Evolutionary conservation across 2,329 filamentous ascomycete species (phyloP).

Genomic region (Cytospora piceicola): DNA sequence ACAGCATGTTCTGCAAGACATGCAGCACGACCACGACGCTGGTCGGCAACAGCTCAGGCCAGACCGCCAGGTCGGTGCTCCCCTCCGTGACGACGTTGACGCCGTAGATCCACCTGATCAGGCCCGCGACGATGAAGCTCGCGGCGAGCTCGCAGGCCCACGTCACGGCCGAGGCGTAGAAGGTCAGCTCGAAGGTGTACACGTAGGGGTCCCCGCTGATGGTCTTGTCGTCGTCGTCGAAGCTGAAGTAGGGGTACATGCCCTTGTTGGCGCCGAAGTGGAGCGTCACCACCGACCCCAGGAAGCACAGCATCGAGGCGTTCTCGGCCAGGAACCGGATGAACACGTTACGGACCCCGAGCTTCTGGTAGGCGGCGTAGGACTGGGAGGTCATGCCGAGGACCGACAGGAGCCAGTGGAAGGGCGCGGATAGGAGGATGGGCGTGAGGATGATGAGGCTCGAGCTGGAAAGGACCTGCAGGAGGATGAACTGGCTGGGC

Average conservation of each 20-base stretch:
- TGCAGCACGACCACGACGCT: conserved; percentile 69
- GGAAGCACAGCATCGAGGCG: conserved; percentile 69
- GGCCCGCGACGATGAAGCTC: conserved; percentile 60
- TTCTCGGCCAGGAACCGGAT: conserved; percentile 70
- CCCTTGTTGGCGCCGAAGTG: conserved; percentile 70
- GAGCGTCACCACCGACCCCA: conserved; percentile 67
- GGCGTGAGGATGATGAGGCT: conserved; percentile 67
- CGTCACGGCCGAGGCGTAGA: conserved; percentile 65
- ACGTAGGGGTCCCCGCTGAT: conserved; percentile 43
- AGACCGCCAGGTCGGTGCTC: conserved; percentile 65
- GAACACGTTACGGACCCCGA: conserved; percentile 68
- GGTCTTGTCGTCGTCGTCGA: conserved; percentile 52
- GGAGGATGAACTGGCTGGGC: conserved; percentile 66
- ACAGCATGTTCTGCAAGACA: conserved; percentile 73
- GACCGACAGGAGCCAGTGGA: conserved; percentile 59
- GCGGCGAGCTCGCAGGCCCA: conserved; percentile 70
- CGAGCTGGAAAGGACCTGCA: conserved; percentile 67
- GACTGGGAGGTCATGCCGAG: conserved; percentile 61
- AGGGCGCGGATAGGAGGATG: conserved; percentile 63
- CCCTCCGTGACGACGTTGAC: conserved; percentile 68
- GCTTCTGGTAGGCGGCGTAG: conserved; percentile 67
- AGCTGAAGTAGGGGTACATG: conserved; percentile 72
- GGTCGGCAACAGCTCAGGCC: conserved; percentile 70
- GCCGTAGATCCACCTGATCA: conserved; percentile 62
- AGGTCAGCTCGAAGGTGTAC: conserved; percentile 67